Evolutionary conservation across 257 asterid genomes (phyloP).

Genomic region (Haberlea rhodopensis): DNA sequence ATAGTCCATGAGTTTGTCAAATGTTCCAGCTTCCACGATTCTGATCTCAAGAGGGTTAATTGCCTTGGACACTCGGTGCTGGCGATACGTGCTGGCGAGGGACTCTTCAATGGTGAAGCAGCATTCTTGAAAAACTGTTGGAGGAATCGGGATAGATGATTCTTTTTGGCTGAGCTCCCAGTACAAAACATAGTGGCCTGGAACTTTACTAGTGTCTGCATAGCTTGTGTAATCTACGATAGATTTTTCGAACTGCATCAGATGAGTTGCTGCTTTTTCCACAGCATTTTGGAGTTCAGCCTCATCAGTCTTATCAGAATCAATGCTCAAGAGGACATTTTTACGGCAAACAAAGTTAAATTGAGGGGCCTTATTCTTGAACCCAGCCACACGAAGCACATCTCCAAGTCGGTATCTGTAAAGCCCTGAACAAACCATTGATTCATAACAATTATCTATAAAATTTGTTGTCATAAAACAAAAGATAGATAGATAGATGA

Average conservation of each 20-base stretch:
- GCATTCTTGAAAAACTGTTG: slow-evolving; percentile 32
- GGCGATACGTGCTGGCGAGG: slow-evolving; percentile 35
- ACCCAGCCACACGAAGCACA: slow-evolving; percentile 39
- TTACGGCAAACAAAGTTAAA: slow-evolving; percentile 41
- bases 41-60: slow-evolving; percentile 40
- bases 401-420: slow-evolving; percentile 44
- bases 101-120: slow-evolving; percentile 39
- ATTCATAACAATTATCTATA: too few relatives aligned
- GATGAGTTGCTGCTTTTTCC: slow-evolving; percentile 26
- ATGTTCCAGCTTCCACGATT: slow-evolving; percentile 41
- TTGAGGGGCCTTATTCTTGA: slow-evolving; percentile 45
- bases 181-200: slow-evolving; percentile 39
- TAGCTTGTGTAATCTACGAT: slow-evolving; percentile 40
- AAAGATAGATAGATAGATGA: background rate
- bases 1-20: slow-evolving; percentile 44
- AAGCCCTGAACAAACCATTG: slow-evolving; percentile 41
- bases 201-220: slow-evolving; percentile 37
- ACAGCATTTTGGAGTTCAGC: slow-evolving; percentile 37
- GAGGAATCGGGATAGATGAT: slow-evolving; percentile 23
- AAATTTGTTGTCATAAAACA: too few relatives aligned
- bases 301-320: slow-evolving; percentile 38
- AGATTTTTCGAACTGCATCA: slow-evolving; percentile 28
- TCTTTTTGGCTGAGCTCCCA: slow-evolving; percentile 34
- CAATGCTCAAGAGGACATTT: slow-evolving; percentile 38
- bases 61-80: slow-evolving; percentile 33